Evolutionary conservation across 371 early-diverging fungal species (phyloP).

Genomic region (Conidiobolus incongruus): DNA sequence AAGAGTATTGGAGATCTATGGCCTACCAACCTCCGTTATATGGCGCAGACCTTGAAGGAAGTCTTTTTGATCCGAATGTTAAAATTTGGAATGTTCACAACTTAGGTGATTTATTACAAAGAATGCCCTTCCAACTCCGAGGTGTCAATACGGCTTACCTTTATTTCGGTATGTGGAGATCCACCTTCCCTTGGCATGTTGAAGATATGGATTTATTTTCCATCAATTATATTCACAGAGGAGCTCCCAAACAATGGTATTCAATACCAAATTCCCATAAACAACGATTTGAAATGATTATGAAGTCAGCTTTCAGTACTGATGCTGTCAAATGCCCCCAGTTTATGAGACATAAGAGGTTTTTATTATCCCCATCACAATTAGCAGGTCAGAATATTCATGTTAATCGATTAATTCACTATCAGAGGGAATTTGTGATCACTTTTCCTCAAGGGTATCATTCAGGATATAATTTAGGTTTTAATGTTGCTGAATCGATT

Average conservation of each 20-base stretch:
- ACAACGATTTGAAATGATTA: conserved; percentile 52
- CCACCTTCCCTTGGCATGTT: conserved; percentile 94
- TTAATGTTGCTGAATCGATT: conserved; percentile 89
- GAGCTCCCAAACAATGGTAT: conserved; percentile 95
- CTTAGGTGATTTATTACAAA: conserved; percentile 53
- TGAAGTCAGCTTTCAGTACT: conserved; percentile 9
- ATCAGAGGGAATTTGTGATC: conserved; percentile 69
- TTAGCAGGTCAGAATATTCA: conserved; percentile 48
- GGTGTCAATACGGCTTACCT: conserved; percentile 93
- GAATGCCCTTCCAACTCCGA: conserved; percentile 41
- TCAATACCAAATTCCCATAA: conserved; percentile 48
- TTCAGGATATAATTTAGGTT: conserved; percentile 83
- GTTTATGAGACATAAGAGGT: conserved; percentile 85
- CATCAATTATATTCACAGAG: conserved; percentile 83
- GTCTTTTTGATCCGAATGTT: conserved; percentile 24
- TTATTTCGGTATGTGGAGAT: conserved; percentile 96
- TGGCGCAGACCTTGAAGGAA: conserved; percentile 86
- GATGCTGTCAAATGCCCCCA: conserved; percentile 58
- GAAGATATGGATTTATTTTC: conserved; percentile 84
- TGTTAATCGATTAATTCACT: conserved; percentile 49
- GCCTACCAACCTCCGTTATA: conserved; percentile 66
- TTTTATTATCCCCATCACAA: conserved; percentile 52
- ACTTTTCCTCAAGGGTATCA: conserved; percentile 91
- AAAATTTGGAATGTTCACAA: conserved; percentile 55
- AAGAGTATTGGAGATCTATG: conserved; percentile 79